These are phyloP conservation scores for Dendrobium huoshanense DNA, from an alignment of 106 monocot genomes.

Conservation along the genomic window DNA sequence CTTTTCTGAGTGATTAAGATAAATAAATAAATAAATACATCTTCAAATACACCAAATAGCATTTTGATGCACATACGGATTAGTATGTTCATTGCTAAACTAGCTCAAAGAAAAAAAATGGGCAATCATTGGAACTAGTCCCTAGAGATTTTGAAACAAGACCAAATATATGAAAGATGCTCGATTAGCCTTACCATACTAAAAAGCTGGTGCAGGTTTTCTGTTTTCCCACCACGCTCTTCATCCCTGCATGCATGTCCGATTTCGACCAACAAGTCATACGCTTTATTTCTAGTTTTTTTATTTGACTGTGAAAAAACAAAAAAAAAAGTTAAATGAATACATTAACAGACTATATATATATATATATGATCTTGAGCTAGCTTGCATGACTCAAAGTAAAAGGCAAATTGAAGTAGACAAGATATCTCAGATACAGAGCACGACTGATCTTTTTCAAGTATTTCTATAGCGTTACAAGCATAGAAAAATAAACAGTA, in stretches of 20 bases:
- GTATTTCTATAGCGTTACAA: neutral
- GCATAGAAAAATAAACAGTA: neutral
- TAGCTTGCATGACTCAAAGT: neutral
- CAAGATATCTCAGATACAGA: neutral
- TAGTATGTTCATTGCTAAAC: neutral
- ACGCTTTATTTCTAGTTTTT: slow-evolving; percentile 92
- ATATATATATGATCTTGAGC: too few relatives aligned
- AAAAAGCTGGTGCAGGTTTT: slow-evolving; percentile 61
- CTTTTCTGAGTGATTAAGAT: neutral
- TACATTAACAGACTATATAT: neutral
- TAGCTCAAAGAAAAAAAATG: neutral
- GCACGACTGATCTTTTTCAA: neutral
- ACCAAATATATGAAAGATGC: neutral
- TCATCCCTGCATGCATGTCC: slow-evolving; percentile 86
- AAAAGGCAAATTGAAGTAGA: neutral
- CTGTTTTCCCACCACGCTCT: slow-evolving; percentile 53
- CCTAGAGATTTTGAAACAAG: neutral
- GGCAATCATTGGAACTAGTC: neutral
- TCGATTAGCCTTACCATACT: slow-evolving; percentile 51
- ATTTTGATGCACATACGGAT: neutral
- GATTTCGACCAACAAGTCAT: slow-evolving; percentile 84
- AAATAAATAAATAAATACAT: neutral
- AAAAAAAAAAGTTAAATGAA: neutral
- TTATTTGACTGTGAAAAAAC: slow-evolving; percentile 54
- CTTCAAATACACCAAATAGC: neutral